Evolutionary conservation across 371 early-diverging fungal genomes (phyloP).

Genomic region (Cokeromyces recurvatus): DNA sequence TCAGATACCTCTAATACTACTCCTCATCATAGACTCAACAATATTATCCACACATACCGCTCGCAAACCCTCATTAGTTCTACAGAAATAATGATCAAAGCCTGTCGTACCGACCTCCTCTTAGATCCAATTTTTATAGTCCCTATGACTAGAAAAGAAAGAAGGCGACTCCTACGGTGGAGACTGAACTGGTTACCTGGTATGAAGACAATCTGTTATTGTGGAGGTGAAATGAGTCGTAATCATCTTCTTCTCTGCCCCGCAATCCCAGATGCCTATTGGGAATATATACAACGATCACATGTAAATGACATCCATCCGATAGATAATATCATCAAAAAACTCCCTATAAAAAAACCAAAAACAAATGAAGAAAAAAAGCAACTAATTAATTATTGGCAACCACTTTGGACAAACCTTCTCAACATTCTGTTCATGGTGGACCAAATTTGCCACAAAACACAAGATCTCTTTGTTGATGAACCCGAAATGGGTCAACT

Average conservation of each 20-base stretch:
- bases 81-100: not conserved
- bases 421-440: too few species aligned
- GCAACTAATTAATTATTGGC: too few species aligned
- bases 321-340: too few species aligned
- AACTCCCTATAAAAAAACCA: too few species aligned
- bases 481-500: too few species aligned
- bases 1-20: not conserved
- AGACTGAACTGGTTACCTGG: constrained; percentile 13
- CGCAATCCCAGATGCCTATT: not conserved
- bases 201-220: not conserved
- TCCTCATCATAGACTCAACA: not conserved
- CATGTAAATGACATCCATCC: too few species aligned
- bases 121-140: constrained; percentile 1
- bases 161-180: constrained; percentile 7
- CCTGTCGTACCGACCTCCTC: not conserved
- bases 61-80: not conserved
- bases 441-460: too few species aligned
- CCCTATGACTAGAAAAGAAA: constrained; percentile 4
- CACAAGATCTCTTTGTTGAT: too few species aligned
- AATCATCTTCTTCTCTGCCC: not conserved
- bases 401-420: too few species aligned
- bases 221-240: constrained; percentile 2
- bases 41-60: not conserved
- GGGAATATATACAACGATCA: too few species aligned
- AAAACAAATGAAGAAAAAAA: too few species aligned